Evolutionary conservation across 1,284 basidiomycete species (phyloP), one percentile per base, ranked within the genome.

Genomic region (Cryptococcus neoformans): DNA sequence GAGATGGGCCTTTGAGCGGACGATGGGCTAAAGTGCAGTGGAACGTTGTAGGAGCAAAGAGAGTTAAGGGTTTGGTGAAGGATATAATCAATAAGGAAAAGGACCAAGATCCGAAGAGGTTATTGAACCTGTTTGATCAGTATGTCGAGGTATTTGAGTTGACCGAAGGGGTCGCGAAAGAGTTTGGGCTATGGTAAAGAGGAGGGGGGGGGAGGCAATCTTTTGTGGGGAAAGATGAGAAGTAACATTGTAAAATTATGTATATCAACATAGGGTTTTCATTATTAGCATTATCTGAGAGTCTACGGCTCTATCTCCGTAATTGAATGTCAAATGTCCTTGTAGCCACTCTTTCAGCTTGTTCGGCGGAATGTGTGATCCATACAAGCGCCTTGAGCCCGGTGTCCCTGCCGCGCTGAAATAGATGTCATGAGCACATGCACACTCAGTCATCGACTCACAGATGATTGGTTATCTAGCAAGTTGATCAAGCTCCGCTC

Each of bases 321-420:
- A 21, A 21, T 21, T 21, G 21, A 21, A 38, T 10, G 11, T 48
- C 47, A 10, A 48, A 36, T 11, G 47, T 68, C 59, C 87, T 80
- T 2, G 83, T 89, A 4, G 88, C 89, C 17, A 88, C 84, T 52
- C 89, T 80, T 55, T 83, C 78, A 0, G 84, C 87, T 73, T 92
- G 90, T 59, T 90, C 87, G 5, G 85, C 83, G 0, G 88, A 89
- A 72, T 92, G 90, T 0, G 90, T 92, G 64, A 92, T 89, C 90
- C 90, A 92, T 6, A 92, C 68, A 44, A 91, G 76, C 0, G 89
- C 87, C 68, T 88, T 87, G 51, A 89, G 67, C 1, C 70, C 67
- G 2, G 54, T 59, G 2, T 57, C 62, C 28, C 52, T 60, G 28
- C 66, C 56, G 16, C 21, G 21, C 21, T 21, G 21, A 21, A 21